These are phyloP conservation scores for Tremellales sp. DNA, from an alignment of 1,284 basidiomycete species.

Conservation along the genomic window DNA sequence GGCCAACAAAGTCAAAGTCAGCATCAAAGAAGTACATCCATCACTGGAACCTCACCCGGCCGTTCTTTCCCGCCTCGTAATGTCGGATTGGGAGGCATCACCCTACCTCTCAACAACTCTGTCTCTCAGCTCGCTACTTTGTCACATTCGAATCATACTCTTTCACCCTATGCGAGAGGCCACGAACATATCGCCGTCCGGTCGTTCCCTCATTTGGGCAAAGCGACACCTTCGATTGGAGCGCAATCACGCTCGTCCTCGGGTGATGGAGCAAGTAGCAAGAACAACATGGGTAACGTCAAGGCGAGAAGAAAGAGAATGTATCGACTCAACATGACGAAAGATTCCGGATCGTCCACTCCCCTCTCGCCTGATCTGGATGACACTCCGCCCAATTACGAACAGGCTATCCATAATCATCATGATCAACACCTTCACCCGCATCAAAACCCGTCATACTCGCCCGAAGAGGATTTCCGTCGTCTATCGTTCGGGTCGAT, in stretches of 20 bases:
- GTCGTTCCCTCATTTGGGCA: conserved; percentile 62
- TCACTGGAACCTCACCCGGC: conserved; percentile 23
- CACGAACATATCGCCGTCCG: conserved; percentile 85
- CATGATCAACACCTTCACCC: no score
- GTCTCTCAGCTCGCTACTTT: conserved; percentile 79
- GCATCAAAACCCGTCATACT: no score
- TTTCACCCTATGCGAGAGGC: conserved; percentile 83
- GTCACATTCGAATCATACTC: conserved; percentile 78
- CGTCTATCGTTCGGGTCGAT: no score
- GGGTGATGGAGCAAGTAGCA: conserved; percentile 5
- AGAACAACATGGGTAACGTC: conserved; percentile 50
- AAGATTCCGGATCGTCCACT: not conserved
- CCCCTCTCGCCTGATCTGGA: conserved; percentile 8
- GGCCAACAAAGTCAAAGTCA: conserved; percentile 1
- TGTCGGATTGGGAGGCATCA: conserved; percentile 50
- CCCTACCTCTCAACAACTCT: conserved; percentile 69
- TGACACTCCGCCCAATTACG: conserved; percentile 11
- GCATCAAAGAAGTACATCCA: conserved; percentile 2
- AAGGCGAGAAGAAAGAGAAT: conserved; percentile 74
- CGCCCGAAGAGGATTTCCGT: no score
- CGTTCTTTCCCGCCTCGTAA: conserved; percentile 30
- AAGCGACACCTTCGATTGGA: conserved; percentile 25
- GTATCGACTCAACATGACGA: conserved; percentile 57
- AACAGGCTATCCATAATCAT: not conserved
- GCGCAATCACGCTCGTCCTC: conserved; percentile 50